These are phyloP conservation scores for Bipolaris zeicola DNA, from an alignment of 2,329 filamentous ascomycete genomes.

Conservation along the genomic window DNA sequence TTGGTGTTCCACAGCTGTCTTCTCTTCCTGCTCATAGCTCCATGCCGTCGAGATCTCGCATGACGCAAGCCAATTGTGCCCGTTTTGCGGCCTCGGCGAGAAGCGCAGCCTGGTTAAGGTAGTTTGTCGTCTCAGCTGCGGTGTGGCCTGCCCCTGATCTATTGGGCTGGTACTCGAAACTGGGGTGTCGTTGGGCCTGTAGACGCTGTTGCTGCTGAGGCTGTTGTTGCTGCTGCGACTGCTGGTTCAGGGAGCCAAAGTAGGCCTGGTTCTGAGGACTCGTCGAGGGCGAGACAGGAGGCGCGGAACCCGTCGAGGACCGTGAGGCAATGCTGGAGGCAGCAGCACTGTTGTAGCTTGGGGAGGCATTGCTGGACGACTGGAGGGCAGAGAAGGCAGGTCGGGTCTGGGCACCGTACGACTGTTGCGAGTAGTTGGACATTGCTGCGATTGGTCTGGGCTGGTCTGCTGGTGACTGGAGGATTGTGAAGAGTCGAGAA, in stretches of 20 bases:
- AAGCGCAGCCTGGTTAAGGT: constrained; percentile 81
- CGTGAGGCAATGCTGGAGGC: constrained; percentile 49
- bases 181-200: constrained; percentile 35
- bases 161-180: constrained; percentile 45
- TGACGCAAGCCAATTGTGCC: constrained; percentile 86
- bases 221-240: constrained; percentile 35
- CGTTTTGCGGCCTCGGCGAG: constrained; percentile 92
- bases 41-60: constrained; percentile 81
- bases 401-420: constrained; percentile 27
- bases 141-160: constrained; percentile 43
- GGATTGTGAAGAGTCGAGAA: not conserved
- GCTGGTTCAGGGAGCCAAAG: constrained; percentile 37
- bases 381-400: constrained; percentile 48
- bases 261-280: constrained; percentile 42
- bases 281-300: constrained; percentile 42
- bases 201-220: constrained; percentile 37
- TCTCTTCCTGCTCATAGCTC: constrained; percentile 53
- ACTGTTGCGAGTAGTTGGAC: constrained; percentile 29
- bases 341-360: constrained; percentile 51
- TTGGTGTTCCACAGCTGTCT: not conserved
- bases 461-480: not conserved
- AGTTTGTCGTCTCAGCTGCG: constrained; percentile 60
- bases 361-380: constrained; percentile 32
- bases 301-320: constrained; percentile 42
- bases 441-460: constrained; percentile 14